A percentile compares a stretch with the other conserved stretches of the same genome.
phyloP scores from a whole-genome alignment of 2,329 filamentous ascomycete genomes.

The Colletotrichum orchidophilum region DNA sequence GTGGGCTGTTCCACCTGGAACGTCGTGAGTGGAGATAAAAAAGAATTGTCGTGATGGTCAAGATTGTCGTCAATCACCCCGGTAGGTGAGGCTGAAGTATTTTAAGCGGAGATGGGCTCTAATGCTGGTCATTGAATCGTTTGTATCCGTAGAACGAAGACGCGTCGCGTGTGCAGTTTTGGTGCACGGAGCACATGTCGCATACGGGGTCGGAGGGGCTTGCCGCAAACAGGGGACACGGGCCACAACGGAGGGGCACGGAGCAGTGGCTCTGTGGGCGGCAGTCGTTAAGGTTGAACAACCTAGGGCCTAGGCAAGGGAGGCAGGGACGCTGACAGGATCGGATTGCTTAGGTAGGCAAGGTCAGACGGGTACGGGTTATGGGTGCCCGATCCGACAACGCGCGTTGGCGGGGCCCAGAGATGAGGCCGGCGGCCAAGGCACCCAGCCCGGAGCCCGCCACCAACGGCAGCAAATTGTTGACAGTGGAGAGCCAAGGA shows the following conservation, averaged over 20 bases:
- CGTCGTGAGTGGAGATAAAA: not conserved
- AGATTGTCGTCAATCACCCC: not conserved
- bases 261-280: not conserved
- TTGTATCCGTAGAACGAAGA: not conserved
- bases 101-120: slow-evolving; percentile 9
- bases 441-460: not conserved
- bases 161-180: slow-evolving; percentile 20
- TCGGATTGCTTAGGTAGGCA: not conserved
- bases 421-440: not conserved
- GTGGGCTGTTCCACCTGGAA: not conserved
- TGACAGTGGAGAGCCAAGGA: not conserved
- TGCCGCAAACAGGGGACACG: not conserved
- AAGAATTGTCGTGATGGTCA: not conserved
- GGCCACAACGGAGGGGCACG: not conserved
- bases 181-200: not conserved
- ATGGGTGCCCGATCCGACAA: slow-evolving; percentile 8
- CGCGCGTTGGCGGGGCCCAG: not conserved
- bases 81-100: slow-evolving; percentile 11
- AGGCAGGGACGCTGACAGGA: not conserved
- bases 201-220: not conserved
- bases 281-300: slow-evolving; percentile 17
- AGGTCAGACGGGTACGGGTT: not conserved
- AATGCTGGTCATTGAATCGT: not conserved
- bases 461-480: not conserved
- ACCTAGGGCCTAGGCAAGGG: not conserved